Base-by-base conservation (phyloP, 805 yeast genomes). In the Cyberlindnera saturnus region DNA sequence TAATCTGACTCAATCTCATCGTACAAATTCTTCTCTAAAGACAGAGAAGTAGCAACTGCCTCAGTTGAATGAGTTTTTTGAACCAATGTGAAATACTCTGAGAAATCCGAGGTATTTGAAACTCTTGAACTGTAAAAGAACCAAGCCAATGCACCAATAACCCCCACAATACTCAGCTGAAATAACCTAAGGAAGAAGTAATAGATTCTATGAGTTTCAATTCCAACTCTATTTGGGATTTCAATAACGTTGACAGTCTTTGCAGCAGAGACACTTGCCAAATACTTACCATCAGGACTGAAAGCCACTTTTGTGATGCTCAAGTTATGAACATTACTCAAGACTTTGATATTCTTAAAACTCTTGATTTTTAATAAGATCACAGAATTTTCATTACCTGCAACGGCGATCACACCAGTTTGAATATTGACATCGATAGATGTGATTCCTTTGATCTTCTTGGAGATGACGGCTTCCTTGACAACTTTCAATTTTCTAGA, bases 251-350 rank as follows among this genome's bases (percentile, higher is more conserved):
- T 79, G 28, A 89, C 73, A 1, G 87, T 70, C 47, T 82, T 81
- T 2, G 90, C 86, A 3, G 87, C 88, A 19, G 93, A 82, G 0
- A 80, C 84, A 26, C 86, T 76, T 3, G 89, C 95, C 39, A 88
- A 64, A 45, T 71, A 72, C 39, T 74, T 66, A 5, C 91, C 89
- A 57, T 79, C 73, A 3, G 84, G 82, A 5, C 88, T 82, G 47
- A 87, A 81, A 1, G 78, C 67, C 5, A 86, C 77, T 38, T 76
- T 73, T 0, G 96, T 86, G 38, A 89, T 80, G 29, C 91, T 84
- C 58, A 83, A 81, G 6, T 71, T 68, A 59, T 89, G 96, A 13
- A 79, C 66, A 8, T 70, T 64, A 37, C 73, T 72, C 29, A 81
- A 55, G 8, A 73, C 60, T 45, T 74, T 73, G 45, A 89, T 72